Evolutionary conservation across 441 rosid species (phyloP), one percentile per base, ranked within the genome.

Genomic region (Bruguiera hainesii): DNA sequence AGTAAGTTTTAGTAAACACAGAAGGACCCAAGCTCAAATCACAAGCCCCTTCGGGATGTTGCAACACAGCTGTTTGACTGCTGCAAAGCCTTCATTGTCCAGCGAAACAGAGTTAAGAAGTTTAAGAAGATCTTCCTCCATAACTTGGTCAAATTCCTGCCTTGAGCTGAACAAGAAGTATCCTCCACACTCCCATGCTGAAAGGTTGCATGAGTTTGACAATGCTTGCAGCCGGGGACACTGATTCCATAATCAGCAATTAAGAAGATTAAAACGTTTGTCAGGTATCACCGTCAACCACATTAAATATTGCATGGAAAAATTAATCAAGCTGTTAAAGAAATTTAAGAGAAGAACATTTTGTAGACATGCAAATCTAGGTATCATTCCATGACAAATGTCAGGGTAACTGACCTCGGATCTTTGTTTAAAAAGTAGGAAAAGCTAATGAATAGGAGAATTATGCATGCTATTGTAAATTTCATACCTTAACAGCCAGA

Each of bases 131-230:
- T 11, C 65, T 48, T 65, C 78, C 73, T 78, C 84, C 0, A 75
- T 76, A 42, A 71, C 81, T 70, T 65, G 71, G 66, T 80, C 73
- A 35, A 76, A 80, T 75, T 78, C 82, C 62, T n/a, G 49, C 39
- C 64, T 78, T 21, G 77, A 68, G 70, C 49, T 66, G 71, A 76
- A 80, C 61, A 48, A 49, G 66, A 76, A 80, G 67, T 78, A 83
- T 56, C 86, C 86, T 60, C 78, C 76, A 63, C 84, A 76, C 56
- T 78, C 84, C 81, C 81, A 78, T 4, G 82, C 81, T 21, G 79
- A 76, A 59, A 83, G 70, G 51, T 52, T 30, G 35, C 20, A 5
- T 11, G 76, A 59, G 42, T 50, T 64, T 65, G 76, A 66, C 35
- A 23, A 18, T 28, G 67, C 57, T 68, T 31, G 63, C 56, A 28